Base-by-base conservation (phyloP, 2,329 filamentous ascomycete genomes). In the Fusarium haematococcum region DNA sequence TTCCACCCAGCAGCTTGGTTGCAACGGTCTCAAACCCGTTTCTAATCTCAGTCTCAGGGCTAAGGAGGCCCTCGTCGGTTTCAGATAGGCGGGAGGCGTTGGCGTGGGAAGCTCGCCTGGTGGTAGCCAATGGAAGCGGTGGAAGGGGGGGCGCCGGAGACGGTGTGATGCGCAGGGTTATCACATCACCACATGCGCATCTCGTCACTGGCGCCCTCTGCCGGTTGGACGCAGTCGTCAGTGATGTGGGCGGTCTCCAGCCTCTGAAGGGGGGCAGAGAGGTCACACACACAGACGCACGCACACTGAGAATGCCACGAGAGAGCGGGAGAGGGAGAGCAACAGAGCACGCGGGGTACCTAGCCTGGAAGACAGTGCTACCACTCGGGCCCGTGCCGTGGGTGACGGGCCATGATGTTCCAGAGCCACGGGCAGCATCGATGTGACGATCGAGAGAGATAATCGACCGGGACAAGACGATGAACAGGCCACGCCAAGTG, bases 111-210 rank as follows among this genome's bases (percentile, higher is more conserved):
- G 65, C 20, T 74, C 43, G 60, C 56, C 54, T 64, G 30, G 58
- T 63, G 73, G 59, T 69, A 77, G 70, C 77, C 77, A 78, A 79
- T 77, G 66, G 60, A 39, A 60, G 14, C 20, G 23, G 32, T 16
- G 45, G 45, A 50, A 50, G 25, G 48, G 25, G 20, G 33, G 18
- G 45, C 35, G 52, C 39, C 14, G 64, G 64, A 76, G 74, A 79
- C 77, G 77, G 73, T 79, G 77, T 79, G 77, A 79, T 71, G 77
- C 63, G 60, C 66, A 79, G 73, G 74, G 70, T 70, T 75, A 67
- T 79, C 77, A 79, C 77, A 78, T 75, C 76, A 77, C 73, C 70
- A 74, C 75, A 77, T 79, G 75, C 76, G 73, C 68, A 76, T 76
- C 73, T 77, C 59, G 70, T 79, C 75, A 79, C 77, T 79, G 70